Conservation (phyloP, 1,139 yeast species). For the Kodamaea alishanica region DNA sequence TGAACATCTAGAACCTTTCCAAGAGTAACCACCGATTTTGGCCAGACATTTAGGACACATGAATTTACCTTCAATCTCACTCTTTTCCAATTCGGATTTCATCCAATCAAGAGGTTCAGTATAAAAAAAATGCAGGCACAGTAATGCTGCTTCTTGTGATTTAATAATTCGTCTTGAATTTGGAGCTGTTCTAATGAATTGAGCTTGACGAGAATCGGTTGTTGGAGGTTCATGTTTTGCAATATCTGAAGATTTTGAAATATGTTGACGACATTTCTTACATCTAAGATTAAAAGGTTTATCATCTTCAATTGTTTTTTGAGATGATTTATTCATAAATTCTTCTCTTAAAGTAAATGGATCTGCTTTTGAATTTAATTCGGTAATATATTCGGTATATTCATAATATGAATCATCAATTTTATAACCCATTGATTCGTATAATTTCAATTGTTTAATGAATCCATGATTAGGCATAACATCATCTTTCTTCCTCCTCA, state of each 20-base stretch:
- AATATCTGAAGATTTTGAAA: conserved; percentile 49
- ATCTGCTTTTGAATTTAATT: conserved; percentile 24
- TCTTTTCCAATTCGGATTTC: conserved; percentile 68
- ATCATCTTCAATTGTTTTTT: conserved; percentile 14
- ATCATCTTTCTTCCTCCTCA: conserved; percentile 54
- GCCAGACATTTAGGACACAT: conserved; percentile 78
- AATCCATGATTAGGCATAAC: conserved; percentile 81
- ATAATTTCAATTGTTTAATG: conserved; percentile 64
- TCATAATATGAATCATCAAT: conserved; percentile 21
- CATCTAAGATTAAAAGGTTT: conserved; percentile 51
- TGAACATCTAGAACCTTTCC: conserved; percentile 94
- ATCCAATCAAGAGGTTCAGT: conserved; percentile 90
- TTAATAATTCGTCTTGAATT: conserved; percentile 53
- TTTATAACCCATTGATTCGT: conserved; percentile 33
- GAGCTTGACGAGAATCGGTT: conserved; percentile 57
- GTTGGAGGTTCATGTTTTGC: conserved; percentile 61
- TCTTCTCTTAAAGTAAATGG: conserved; percentile 16
- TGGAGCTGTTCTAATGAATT: conserved; percentile 59
- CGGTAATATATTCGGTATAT: conserved; percentile 28
- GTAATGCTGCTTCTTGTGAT: conserved; percentile 50
- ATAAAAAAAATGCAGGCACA: conserved; percentile 77
- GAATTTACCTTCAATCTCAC: conserved; percentile 80
- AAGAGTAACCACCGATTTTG: conserved; percentile 85
- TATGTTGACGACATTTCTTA: conserved; percentile 60
- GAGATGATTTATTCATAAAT: conserved; percentile 5